Evolutionary conservation across 108 stramenopile species (phyloP), one percentile per base, ranked within the genome.

Genomic region (Stephanodiscus minutulus): DNA sequence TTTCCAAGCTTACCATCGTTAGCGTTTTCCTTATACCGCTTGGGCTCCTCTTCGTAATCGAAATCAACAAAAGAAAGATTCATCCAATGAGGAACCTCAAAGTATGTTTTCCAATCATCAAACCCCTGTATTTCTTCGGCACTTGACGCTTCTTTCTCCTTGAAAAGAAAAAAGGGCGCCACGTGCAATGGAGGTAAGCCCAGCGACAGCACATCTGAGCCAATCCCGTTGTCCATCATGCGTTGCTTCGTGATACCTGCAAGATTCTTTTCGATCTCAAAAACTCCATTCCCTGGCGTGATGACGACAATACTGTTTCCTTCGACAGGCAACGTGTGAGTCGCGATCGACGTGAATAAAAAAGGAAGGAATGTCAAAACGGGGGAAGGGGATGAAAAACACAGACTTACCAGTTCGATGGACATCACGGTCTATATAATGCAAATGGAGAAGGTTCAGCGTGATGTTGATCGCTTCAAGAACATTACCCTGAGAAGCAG

Each of bases 201-300:
- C 20, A 99, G 82, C 69, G 91, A 91, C 4, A 99, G 83, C 92
- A 98, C 95, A 82, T 99, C 99, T 54, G 95, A 96, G 7, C 99
- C 99, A 66, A 99, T 97, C 10, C 97, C 99, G 76, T 96, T 93
- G 82, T 99, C 99, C 97, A 99, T 96, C 98, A 99, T 99, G 36
- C 99, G 82, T 76, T 98, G 98, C 73, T 97, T 98, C n/a, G 98
- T 98, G 8, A 98, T 98, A 22, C 82, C 75, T 25, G 97, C 91
- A 53, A 97, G 88, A 43, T 79, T 82, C 67, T 90, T 91, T 64
- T 96, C 92, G 4, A 96, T 95, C 65, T 93, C 88, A 81, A 94
- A 96, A 20, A 98, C 94, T 24, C 99, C 99, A 61, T 83, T 81
- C n/a, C 97, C 97, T n/a, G 98, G 81, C 5, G 96, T 87, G 20